Conservation (phyloP, 1,284 basidiomycete genomes). For the Chalciporus sp. region DNA sequence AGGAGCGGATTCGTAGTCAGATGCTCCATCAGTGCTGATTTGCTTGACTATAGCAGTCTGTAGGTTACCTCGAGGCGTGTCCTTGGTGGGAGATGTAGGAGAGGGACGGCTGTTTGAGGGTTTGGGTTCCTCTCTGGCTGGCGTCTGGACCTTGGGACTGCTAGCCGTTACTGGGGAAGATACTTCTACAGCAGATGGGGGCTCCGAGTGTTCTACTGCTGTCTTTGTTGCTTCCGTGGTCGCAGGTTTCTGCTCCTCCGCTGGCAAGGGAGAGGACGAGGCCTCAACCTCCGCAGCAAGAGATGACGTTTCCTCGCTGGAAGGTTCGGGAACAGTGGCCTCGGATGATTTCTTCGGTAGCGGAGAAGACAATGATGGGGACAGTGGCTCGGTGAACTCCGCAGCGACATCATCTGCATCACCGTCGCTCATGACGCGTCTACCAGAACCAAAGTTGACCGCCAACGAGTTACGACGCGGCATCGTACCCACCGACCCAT, state of each 20-base stretch:
- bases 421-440: slow-evolving; percentile 19
- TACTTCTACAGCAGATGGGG: neutral
- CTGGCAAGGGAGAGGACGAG: neutral
- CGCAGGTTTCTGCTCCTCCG: slow-evolving; percentile 3
- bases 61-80: slow-evolving; percentile 2
- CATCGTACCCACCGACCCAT: neutral
- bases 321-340: neutral
- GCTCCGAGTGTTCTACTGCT: slow-evolving; percentile 3
- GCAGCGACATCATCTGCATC: slow-evolving; percentile 5
- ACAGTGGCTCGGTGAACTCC: neutral
- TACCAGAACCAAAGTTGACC: slow-evolving; percentile 20
- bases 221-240: slow-evolving; percentile 1
- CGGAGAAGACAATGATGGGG: neutral
- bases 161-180: neutral
- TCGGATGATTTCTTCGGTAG: slow-evolving; percentile 13
- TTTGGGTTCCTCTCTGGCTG: neutral
- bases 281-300: neutral
- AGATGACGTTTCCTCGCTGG: neutral
- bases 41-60: slow-evolving; percentile 2
- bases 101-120: neutral
- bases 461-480: slow-evolving; percentile 35
- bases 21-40: slow-evolving; percentile 11
- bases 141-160: neutral
- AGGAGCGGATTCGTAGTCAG: slow-evolving; percentile 17
- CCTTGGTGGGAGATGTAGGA: neutral